phyloP scores from a whole-genome alignment of 768 basidiomycete species.

The Rhodotorula graminis region DNA sequence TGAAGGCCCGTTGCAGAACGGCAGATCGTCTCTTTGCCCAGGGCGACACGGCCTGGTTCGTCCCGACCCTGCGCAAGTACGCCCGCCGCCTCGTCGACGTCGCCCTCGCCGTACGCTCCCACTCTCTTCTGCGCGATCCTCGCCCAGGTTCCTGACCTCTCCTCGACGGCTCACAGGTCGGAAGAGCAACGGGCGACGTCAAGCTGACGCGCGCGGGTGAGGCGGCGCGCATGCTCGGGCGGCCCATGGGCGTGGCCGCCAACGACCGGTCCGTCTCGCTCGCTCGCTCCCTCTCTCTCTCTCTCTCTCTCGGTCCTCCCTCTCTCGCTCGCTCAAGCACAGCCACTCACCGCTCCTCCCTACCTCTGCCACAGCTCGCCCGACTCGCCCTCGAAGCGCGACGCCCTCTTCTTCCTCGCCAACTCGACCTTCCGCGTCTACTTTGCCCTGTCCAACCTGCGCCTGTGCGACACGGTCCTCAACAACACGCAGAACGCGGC shows the following conservation, averaged over 20 bases:
- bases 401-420: conserved; percentile 42
- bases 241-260: conserved; percentile 39
- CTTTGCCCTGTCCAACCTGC: conserved; percentile 42
- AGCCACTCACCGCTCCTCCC: neutral
- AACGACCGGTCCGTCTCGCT: conserved; percentile 27
- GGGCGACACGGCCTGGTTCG: conserved; percentile 39
- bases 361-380: neutral
- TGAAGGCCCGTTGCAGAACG: too few relatives aligned
- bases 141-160: too few relatives aligned
- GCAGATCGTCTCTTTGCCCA: conserved; percentile 27
- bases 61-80: conserved; percentile 36
- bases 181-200: conserved; percentile 21
- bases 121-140: neutral
- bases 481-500: conserved; percentile 36
- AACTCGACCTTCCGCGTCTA: conserved; percentile 42
- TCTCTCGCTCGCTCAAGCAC: too few relatives aligned
- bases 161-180: too few relatives aligned
- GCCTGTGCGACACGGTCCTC: conserved; percentile 42
- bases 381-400: conserved; percentile 30
- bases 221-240: conserved; percentile 29
- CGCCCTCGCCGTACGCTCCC: conserved; percentile 23
- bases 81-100: conserved; percentile 21
- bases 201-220: conserved; percentile 34
- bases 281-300: neutral
- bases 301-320: too few relatives aligned